Conservation (phyloP, 257 asterid species). For the Thymus quinquecostatus region DNA sequence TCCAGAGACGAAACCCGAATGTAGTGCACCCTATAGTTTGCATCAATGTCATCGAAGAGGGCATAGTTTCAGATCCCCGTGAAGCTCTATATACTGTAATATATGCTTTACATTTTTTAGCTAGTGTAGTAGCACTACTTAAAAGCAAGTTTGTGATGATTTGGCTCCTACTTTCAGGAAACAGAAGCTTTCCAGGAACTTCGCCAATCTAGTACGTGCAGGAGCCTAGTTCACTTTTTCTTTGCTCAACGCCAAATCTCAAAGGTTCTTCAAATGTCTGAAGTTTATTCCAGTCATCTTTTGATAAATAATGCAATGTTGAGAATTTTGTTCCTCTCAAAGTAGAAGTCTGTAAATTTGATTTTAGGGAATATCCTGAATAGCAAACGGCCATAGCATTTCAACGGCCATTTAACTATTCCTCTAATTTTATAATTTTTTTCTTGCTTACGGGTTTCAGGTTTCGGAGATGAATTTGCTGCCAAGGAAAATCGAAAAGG, state of each 20-base stretch:
- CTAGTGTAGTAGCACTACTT: constrained; percentile 14
- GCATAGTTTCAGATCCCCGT: constrained; percentile 53
- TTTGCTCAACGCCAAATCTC: constrained; percentile 56
- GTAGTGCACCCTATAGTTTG: constrained; percentile 49
- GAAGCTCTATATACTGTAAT: constrained; percentile 55
- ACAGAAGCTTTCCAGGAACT: constrained; percentile 58
- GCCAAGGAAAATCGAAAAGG: constrained; percentile 50
- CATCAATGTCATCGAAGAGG: constrained; percentile 59
- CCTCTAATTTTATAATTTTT: background rate
- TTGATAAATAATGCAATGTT: constrained; percentile 13
- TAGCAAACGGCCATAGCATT: background rate
- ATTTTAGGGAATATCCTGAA: constrained; percentile 4
- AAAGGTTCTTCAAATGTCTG: constrained; percentile 46
- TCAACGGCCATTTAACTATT: background rate
- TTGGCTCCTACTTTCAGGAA: constrained; percentile 61
- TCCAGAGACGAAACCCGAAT: constrained; percentile 47
- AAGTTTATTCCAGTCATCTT: constrained; percentile 24
- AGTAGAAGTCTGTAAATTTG: constrained; percentile 8
- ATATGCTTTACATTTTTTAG: background rate
- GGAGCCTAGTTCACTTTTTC: constrained; percentile 57
- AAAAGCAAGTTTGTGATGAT: constrained; percentile 15
- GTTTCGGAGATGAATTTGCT: constrained; percentile 45
- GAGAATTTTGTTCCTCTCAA: constrained; percentile 1
- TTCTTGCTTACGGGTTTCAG: constrained; percentile 32
- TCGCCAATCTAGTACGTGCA: constrained; percentile 60